A percentile compares a stretch with the other conserved stretches of the same genome.
These are phyloP conservation scores for Daldinia caldariorum DNA, from an alignment of 495 filamentous ascomycete genomes.

Conservation along the genomic window DNA sequence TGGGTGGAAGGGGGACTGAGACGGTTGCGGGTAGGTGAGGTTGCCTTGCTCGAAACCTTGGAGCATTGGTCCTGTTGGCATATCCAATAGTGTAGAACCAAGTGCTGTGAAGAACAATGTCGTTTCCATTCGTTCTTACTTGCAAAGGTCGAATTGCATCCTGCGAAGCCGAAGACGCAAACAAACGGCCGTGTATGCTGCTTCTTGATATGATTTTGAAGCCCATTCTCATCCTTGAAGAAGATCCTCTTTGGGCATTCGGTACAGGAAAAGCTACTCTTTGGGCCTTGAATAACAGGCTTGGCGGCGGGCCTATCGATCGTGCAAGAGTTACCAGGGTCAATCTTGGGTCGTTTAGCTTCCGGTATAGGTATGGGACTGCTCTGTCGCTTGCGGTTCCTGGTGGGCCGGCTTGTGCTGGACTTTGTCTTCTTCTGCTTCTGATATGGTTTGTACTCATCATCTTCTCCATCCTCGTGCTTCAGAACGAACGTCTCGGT, in stretches of 20 bases:
- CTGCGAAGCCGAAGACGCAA: conserved; percentile 72
- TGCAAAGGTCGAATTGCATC: conserved; percentile 39
- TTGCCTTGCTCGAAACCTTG: conserved; percentile 47
- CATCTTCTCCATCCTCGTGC: conserved; percentile 38
- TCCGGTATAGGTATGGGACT: conserved; percentile 30
- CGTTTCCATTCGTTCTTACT: conserved; percentile 74
- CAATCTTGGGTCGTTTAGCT: conserved; percentile 40
- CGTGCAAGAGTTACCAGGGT: conserved; percentile 14
- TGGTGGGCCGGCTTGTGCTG: conserved; percentile 22
- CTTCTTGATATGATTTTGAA: conserved; percentile 62
- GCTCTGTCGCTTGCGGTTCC: conserved; percentile 40
- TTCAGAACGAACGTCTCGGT: conserved; percentile 23
- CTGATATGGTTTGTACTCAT: conserved; percentile 39
- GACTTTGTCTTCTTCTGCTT: conserved; percentile 28
- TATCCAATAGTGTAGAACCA: conserved; percentile 80
- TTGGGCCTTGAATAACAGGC: conserved; percentile 40
- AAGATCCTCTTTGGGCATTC: conserved; percentile 43
- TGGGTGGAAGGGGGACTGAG: conserved; percentile 53
- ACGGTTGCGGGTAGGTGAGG: conserved; percentile 22
- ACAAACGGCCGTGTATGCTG: conserved; percentile 71
- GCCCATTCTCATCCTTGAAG: conserved; percentile 53
- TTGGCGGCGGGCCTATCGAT: conserved; percentile 21
- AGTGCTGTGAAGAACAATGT: conserved; percentile 83
- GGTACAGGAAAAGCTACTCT: conserved; percentile 37
- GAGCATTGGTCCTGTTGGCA: conserved; percentile 76